Conservation (phyloP, 441 rosid species). For the Gossypium schwendimanii region DNA sequence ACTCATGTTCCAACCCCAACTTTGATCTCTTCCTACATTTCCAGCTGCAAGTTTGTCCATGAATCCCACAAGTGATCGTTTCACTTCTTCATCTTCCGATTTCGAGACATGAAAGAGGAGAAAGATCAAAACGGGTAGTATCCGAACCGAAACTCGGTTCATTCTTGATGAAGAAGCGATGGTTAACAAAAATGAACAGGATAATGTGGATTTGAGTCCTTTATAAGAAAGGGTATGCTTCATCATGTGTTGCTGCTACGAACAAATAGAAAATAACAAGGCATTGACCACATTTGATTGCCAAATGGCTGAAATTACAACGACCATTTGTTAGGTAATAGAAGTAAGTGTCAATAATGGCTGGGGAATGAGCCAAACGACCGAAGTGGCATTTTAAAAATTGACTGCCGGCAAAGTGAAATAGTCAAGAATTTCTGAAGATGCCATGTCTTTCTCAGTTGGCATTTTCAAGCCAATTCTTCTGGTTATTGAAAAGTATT, state of each 20-base stretch:
- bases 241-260: not conserved
- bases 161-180: conserved; percentile 5
- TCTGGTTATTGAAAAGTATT: not conserved
- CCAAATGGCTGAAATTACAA: conserved; percentile 35
- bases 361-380: conserved; percentile 1
- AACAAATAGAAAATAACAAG: conserved; percentile 16
- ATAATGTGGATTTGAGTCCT: not conserved
- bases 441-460: not conserved
- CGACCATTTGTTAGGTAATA: not conserved
- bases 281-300: conserved; percentile 7
- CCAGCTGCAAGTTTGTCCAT: conserved; percentile 38
- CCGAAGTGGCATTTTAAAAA: not conserved
- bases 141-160: conserved; percentile 22
- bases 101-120: conserved; percentile 21
- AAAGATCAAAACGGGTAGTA: conserved; percentile 26
- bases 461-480: not conserved
- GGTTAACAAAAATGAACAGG: not conserved
- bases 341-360: not conserved
- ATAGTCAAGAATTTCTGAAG: not conserved
- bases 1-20: conserved; percentile 46
- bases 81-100: conserved; percentile 34
- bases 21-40: conserved; percentile 12
- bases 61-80: conserved; percentile 34
- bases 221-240: not conserved
- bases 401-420: conserved; percentile 19